Evolutionary conservation across 1,284 basidiomycete species (phyloP).

Genomic region (Schizophyllum amplum): DNA sequence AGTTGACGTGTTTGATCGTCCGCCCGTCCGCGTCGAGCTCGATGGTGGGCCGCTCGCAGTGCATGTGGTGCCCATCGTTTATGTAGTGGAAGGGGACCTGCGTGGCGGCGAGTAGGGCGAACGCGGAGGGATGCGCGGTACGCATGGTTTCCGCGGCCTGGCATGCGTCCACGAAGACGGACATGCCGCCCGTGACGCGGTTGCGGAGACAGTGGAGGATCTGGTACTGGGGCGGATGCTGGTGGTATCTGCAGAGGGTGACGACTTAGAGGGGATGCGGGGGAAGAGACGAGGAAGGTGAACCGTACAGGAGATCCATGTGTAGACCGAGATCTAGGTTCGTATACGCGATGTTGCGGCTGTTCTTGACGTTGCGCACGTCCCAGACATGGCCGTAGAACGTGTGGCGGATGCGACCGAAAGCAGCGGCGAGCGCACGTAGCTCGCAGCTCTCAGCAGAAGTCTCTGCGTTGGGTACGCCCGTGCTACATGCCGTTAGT

Average conservation of each 20-base stretch:
- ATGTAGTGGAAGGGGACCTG: constrained; percentile 86
- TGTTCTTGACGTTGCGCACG: constrained; percentile 70
- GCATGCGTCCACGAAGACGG: constrained; percentile 85
- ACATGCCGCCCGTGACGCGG: constrained; percentile 76
- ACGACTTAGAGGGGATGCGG: not conserved
- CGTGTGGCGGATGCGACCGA: constrained; percentile 78
- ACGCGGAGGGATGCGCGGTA: constrained; percentile 40
- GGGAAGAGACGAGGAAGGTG: not conserved
- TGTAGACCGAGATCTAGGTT: constrained; percentile 85
- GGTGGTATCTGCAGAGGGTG: constrained; percentile 62
- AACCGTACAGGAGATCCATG: constrained; percentile 82
- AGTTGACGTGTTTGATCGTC: constrained; percentile 68
- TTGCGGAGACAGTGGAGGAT: constrained; percentile 86
- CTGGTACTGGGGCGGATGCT: constrained; percentile 86
- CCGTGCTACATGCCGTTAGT: constrained; percentile 12
- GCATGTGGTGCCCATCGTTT: constrained; percentile 85
- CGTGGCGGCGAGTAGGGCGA: constrained; percentile 50
- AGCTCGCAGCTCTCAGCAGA: constrained; percentile 58
- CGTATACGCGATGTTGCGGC: constrained; percentile 93
- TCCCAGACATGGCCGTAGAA: constrained; percentile 94
- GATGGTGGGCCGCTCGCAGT: constrained; percentile 74
- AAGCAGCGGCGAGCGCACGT: constrained; percentile 49
- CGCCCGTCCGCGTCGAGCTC: constrained; percentile 37
- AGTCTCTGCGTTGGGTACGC: constrained; percentile 31
- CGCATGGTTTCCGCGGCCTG: constrained; percentile 59